Evolutionary conservation across 495 filamentous ascomycete species (phyloP).

Genomic region (Wilcoxina mikolae): DNA sequence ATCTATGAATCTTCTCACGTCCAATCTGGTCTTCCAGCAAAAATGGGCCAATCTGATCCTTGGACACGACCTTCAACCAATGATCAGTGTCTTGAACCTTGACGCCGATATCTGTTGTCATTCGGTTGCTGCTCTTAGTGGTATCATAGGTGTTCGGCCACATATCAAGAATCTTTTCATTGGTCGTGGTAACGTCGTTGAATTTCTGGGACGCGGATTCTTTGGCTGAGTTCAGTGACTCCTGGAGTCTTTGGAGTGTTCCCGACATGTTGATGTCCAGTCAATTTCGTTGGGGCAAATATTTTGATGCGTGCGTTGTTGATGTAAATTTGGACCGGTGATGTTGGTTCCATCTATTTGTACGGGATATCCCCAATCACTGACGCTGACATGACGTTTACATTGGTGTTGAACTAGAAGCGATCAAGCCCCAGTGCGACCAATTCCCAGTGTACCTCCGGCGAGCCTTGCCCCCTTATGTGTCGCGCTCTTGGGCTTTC

Average conservation of each 20-base stretch:
- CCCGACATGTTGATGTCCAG: slow-evolving; percentile 11
- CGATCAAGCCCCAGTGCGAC: no score
- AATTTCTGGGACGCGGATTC: slow-evolving; percentile 18
- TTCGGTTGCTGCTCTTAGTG: slow-evolving; percentile 21
- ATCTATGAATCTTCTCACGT: slow-evolving; percentile 51
- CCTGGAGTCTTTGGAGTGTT: slow-evolving; percentile 21
- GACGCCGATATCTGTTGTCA: slow-evolving; percentile 69
- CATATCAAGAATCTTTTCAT: slow-evolving; percentile 29
- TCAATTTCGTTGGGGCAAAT: neutral
- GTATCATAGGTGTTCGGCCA: slow-evolving; percentile 19
- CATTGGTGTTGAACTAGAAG: no score
- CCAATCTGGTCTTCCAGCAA: slow-evolving; percentile 74
- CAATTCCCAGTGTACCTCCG: no score
- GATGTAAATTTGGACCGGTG: neutral
- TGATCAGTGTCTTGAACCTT: slow-evolving; percentile 61
- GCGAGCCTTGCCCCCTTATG: no score
- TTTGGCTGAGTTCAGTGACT: slow-evolving; percentile 21
- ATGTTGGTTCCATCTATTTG: neutral
- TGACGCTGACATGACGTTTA: no score
- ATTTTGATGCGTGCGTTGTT: neutral
- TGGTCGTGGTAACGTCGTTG: slow-evolving; percentile 22
- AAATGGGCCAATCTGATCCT: slow-evolving; percentile 46
- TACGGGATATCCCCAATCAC: no score
- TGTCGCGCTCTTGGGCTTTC: neutral
- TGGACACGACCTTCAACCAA: slow-evolving; percentile 53